phyloP scores from a whole-genome alignment of 257 asterid genomes.

The Cinchona pubescens region DNA sequence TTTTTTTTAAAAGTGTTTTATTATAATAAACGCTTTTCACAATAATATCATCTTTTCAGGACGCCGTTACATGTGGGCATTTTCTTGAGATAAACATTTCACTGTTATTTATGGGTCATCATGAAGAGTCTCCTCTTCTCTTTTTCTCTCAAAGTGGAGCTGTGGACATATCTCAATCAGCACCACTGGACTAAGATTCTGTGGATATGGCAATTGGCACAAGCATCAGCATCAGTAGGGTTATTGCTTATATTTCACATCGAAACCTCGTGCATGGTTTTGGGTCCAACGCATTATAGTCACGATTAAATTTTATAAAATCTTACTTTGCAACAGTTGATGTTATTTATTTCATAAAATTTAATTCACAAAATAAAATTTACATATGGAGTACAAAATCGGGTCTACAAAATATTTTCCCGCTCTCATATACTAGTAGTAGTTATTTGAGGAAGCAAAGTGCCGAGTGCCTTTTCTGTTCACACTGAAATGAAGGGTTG shows the following conservation, averaged over 20 bases:
- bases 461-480: constrained; percentile 2
- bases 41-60: constrained; percentile 8
- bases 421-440: too few relatives aligned
- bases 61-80: constrained; percentile 23
- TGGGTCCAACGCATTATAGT: too few relatives aligned
- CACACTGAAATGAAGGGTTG: background rate
- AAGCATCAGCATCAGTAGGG: constrained; percentile 17
- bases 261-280: too few relatives aligned
- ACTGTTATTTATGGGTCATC: constrained; percentile 9
- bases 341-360: too few relatives aligned
- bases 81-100: constrained; percentile 13
- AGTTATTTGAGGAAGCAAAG: background rate
- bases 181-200: constrained; percentile 29
- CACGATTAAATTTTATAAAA: too few relatives aligned
- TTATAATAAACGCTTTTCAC: background rate
- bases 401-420: too few relatives aligned
- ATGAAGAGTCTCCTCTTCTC: constrained; percentile 6
- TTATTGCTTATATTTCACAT: background rate
- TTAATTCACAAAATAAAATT: too few relatives aligned
- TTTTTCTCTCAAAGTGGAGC: constrained; percentile 20
- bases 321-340: too few relatives aligned
- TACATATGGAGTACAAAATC: too few relatives aligned
- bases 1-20: constrained; percentile 2
- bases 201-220: constrained; percentile 19
- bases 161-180: constrained; percentile 25